phyloP scores from a whole-genome alignment of 345 rosid species.

The Cardamine occulta region DNA sequence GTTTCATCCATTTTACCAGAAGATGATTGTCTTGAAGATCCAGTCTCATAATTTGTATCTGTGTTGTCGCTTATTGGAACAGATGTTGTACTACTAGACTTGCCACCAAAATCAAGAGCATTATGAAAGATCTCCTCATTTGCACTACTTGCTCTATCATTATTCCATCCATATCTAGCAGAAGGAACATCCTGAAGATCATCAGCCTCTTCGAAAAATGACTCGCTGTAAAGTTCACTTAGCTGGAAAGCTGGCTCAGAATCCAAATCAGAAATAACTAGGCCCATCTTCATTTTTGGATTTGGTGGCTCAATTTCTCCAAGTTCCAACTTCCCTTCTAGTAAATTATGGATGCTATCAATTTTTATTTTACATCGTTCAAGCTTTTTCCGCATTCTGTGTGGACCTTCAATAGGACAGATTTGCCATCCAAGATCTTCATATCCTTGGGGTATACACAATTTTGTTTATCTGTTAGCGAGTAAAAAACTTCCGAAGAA shows the following conservation, averaged over 20 bases:
- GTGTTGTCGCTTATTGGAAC: slow-evolving; percentile 64
- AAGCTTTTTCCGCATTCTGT: slow-evolving; percentile 96
- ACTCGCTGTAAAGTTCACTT: slow-evolving; percentile 61
- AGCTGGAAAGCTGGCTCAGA: slow-evolving; percentile 62
- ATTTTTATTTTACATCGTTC: slow-evolving; percentile 75
- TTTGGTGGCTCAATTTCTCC: slow-evolving; percentile 57
- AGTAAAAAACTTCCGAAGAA: no score
- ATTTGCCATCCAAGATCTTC: slow-evolving; percentile 89
- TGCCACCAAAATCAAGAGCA: slow-evolving; percentile 73
- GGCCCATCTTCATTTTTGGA: slow-evolving; percentile 54
- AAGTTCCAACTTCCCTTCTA: slow-evolving; percentile 66
- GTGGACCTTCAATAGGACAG: slow-evolving; percentile 95
- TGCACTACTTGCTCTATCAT: slow-evolving; percentile 66
- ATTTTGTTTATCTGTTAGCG: no score
- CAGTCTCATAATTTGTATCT: slow-evolving; percentile 64
- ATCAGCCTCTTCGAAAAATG: slow-evolving; percentile 51
- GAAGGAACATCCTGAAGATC: slow-evolving; percentile 51
- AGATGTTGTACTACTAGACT: slow-evolving; percentile 62
- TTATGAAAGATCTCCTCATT: slow-evolving; percentile 87
- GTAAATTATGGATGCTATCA: slow-evolving; percentile 69
- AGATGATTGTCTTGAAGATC: slow-evolving; percentile 68
- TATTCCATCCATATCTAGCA: slow-evolving; percentile 68
- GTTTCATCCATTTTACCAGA: slow-evolving; percentile 61
- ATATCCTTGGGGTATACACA: slow-evolving; percentile 52
- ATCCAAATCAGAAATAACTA: slow-evolving; percentile 59